Base-by-base conservation (phyloP, 164 flowering plant species). In the Platanus orientalis region DNA sequence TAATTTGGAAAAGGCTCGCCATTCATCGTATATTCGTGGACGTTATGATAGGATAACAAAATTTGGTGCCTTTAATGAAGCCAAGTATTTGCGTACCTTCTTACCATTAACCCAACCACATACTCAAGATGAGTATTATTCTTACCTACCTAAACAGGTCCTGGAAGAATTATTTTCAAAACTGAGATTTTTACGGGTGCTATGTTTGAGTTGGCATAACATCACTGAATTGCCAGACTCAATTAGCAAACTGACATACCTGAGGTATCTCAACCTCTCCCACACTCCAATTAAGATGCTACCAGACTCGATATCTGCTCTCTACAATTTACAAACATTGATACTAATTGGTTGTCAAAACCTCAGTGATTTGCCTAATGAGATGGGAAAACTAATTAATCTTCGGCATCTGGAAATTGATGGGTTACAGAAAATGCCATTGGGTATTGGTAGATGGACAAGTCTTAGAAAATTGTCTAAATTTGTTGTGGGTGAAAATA, bases 241-340 rank as follows among this genome's bases (percentile, higher is more conserved):
- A 2, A 5, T 51, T 24, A 44, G 23, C 13, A 32, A 52, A 17
- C 51, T 62, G 20, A 67, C 36, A 17, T 63, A 62, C 7, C 32
- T 71, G 26, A 49, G 73, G 32, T 44, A 29, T 65, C 52, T 62
- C 61, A 23, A 75, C 61, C 40, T 69, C 62, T 47, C 70, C 55
- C 0, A 16, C 40, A 40, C 69, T 44, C 13, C 20, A 1, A 69
- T 57, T 49, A 32, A 10, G n/a, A 17, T 14, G 27, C 36, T 74
- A 49, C 74, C 74, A 16, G 34, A 61, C 10, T 57, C 68, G 0
- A 53, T 48, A 6, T 36, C 44, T 5, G 28, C 21, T 25, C 30
- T 73, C 6, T 50, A 26, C 14, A 67, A 54, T 42, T 60, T 52
- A 42, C 71, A 54, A 7, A 42, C 58, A 40, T 66, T 54, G 51